Evolutionary conservation across 768 basidiomycete species (phyloP).

Genomic region (Tylopilus plumbeoviolaceoides): DNA sequence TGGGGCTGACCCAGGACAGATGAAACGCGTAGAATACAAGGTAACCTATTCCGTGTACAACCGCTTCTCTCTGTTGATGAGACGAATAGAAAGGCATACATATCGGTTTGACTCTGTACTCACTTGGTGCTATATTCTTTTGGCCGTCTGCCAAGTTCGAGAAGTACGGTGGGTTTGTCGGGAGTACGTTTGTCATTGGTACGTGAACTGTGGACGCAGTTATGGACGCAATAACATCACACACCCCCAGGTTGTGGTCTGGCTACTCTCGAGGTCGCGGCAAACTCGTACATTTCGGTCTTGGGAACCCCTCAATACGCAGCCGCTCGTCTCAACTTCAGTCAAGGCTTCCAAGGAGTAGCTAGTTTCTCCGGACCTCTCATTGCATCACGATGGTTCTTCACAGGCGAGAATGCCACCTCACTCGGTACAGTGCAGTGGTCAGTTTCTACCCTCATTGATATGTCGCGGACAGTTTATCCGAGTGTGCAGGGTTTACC

Average conservation of each 20-base stretch:
- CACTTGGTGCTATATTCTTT: conserved; percentile 69
- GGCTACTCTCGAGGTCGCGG: conserved; percentile 63
- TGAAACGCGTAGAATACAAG: conserved; percentile 66
- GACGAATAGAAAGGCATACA: conserved; percentile 52
- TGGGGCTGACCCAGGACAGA: conserved; percentile 33
- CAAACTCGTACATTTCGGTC: conserved; percentile 77
- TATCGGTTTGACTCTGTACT: conserved; percentile 55
- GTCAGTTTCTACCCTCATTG: conserved; percentile 23
- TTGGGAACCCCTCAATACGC: conserved; percentile 66
- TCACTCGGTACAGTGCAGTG: conserved; percentile 67
- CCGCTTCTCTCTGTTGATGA: neutral
- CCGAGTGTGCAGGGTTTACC: conserved; percentile 47
- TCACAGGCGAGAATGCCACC: conserved; percentile 57
- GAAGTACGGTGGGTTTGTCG: conserved; percentile 70
- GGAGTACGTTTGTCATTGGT: conserved; percentile 69
- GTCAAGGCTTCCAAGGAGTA: conserved; percentile 76
- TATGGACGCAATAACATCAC: neutral
- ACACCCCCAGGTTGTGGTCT: conserved; percentile 54
- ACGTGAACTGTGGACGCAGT: conserved; percentile 6
- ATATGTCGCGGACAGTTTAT: conserved; percentile 1
- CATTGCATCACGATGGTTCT: conserved; percentile 74
- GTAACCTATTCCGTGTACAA: conserved; percentile 19
- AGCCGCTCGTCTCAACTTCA: conserved; percentile 72
- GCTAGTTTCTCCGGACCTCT: conserved; percentile 71
- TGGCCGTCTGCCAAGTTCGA: conserved; percentile 71